phyloP scores from a whole-genome alignment of 495 filamentous ascomycete species.

The Aspergillus cristatus region DNA sequence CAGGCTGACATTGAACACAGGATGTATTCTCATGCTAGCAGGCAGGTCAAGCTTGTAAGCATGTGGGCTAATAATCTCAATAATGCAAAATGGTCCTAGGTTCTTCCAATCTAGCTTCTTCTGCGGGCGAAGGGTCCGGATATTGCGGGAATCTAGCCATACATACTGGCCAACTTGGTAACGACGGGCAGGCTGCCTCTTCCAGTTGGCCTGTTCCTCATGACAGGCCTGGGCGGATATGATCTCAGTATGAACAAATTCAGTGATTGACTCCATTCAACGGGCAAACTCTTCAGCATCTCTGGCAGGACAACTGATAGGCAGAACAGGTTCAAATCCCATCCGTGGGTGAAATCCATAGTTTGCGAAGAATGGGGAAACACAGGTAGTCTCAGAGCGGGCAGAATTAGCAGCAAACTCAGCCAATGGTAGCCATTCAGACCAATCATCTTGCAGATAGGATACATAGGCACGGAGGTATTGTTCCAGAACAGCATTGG shows the following conservation, averaged over 20 bases:
- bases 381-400: not conserved
- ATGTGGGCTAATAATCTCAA: not conserved
- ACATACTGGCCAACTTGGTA: conserved; percentile 1
- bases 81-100: not conserved
- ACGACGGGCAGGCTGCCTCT: not conserved
- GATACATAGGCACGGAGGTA: not conserved
- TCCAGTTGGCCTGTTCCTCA: not conserved
- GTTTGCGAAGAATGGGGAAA: conserved; percentile 7
- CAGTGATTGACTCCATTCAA: not conserved
- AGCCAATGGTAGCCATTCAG: conserved; percentile 6
- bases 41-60: conserved; percentile 2
- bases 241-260: not conserved
- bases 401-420: conserved; percentile 1
- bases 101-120: conserved; percentile 3
- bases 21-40: conserved; percentile 1
- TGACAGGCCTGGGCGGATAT: not conserved
- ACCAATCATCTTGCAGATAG: conserved; percentile 13
- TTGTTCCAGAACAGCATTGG: conserved; percentile 4
- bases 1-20: conserved; percentile 2
- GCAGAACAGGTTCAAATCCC: conserved; percentile 3
- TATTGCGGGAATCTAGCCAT: conserved; percentile 1
- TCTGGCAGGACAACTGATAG: not conserved
- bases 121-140: not conserved
- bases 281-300: not conserved
- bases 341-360: conserved; percentile 11